A percentile compares a stretch with the other conserved stretches of the same genome.
Evolutionary conservation across 208 protist genomes (phyloP).

Genomic region (Acanthamoeba royreba): DNA sequence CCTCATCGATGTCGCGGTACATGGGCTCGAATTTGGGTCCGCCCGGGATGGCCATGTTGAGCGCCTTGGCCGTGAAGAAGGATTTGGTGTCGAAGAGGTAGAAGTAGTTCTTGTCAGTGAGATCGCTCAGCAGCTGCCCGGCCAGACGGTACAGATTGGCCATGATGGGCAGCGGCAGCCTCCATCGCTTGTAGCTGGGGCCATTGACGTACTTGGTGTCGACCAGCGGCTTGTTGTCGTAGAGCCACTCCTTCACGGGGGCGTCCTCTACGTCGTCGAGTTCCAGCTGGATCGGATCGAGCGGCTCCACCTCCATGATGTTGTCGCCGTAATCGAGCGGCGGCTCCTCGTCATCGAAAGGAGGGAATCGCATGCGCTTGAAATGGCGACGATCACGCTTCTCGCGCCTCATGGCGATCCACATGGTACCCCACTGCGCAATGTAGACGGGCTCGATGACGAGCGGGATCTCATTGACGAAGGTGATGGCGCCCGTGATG

Average conservation of each 20-base stretch:
- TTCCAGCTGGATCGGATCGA: constrained; percentile 94
- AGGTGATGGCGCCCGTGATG: constrained; percentile 98
- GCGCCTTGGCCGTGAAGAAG: constrained; percentile 99
- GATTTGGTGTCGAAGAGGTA: constrained; percentile 99
- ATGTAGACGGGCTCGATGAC: constrained; percentile 99
- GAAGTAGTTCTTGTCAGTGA: constrained; percentile 97
- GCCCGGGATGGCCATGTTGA: constrained; percentile 99
- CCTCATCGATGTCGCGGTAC: constrained; percentile 85
- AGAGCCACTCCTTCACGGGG: constrained; percentile 98
- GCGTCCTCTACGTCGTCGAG: constrained; percentile 97
- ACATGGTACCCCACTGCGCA: constrained; percentile 99
- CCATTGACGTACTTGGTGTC: constrained; percentile 88
- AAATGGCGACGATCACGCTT: constrained; percentile 97
- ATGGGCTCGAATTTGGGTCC: constrained; percentile 99
- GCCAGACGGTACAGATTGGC: constrained; percentile 92
- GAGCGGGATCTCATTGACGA: constrained; percentile 99
- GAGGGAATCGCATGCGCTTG: constrained; percentile 98
- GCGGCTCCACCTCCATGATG: constrained; percentile 95
- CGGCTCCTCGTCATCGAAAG: constrained; percentile 98
- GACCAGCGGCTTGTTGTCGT: constrained; percentile 93
- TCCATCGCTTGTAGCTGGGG: constrained; percentile 95
- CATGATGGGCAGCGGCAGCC: constrained; percentile 94
- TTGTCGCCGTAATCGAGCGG: constrained; percentile 99
- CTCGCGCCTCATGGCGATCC: constrained; percentile 99
- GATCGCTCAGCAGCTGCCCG: constrained; percentile 86